Evolutionary conservation across 495 filamentous ascomycete species (phyloP).

Genomic region (Opeltia flavorubescens): DNA sequence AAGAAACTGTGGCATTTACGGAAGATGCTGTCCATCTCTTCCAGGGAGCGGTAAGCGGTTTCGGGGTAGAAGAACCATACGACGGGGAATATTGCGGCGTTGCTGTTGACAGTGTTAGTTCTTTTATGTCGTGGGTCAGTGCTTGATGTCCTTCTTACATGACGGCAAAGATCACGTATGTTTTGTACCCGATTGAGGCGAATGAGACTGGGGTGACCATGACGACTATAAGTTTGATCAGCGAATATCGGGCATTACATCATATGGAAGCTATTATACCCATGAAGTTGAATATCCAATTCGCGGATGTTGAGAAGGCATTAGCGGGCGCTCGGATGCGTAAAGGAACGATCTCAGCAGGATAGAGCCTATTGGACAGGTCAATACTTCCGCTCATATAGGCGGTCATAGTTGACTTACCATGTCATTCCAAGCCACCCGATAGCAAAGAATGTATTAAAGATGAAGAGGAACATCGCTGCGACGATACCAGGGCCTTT

Average conservation of each 20-base stretch:
- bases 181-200: conserved; percentile 49
- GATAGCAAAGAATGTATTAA: conserved; percentile 64
- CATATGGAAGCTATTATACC: conserved; percentile 15
- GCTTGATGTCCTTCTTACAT: conserved; percentile 34
- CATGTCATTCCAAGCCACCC: conserved; percentile 69
- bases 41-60: conserved; percentile 56
- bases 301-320: conserved; percentile 50
- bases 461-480: conserved; percentile 54
- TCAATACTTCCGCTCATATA: no score
- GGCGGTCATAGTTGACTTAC: no score
- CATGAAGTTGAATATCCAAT: conserved; percentile 46
- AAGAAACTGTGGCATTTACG: conserved; percentile 42
- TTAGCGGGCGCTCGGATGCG: conserved; percentile 62
- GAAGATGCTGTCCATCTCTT: conserved; percentile 69
- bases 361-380: conserved; percentile 33
- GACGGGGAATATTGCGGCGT: conserved; percentile 53
- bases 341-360: conserved; percentile 59
- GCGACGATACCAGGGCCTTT: conserved; percentile 30
- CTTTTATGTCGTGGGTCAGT: background rate
- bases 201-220: conserved; percentile 63
- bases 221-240: conserved; percentile 40
- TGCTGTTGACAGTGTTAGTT: conserved; percentile 26
- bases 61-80: conserved; percentile 69
- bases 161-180: conserved; percentile 68
- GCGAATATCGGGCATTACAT: background rate